phyloP scores from a whole-genome alignment of 129 eudicot genomes.

The Deinandra increscens region DNA sequence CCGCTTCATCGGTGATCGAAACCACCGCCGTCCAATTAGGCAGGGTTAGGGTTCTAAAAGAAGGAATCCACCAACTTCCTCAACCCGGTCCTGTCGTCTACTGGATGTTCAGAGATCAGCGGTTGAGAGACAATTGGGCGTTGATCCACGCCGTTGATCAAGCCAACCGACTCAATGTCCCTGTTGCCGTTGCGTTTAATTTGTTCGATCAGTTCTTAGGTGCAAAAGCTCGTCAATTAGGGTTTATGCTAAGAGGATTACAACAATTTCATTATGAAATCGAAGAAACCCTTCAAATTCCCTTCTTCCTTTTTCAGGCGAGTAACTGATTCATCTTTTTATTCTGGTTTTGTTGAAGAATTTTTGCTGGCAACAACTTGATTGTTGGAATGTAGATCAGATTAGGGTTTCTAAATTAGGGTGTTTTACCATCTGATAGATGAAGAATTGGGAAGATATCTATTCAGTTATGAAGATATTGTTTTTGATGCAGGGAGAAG shows the following conservation, averaged over 20 bases:
- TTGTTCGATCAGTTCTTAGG: conserved; percentile 78
- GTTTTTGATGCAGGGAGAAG: conserved; percentile 70
- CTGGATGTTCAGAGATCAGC: conserved; percentile 99
- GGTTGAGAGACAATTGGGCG: conserved; percentile 95
- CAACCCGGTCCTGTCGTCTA: conserved; percentile 81
- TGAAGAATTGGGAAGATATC: too few relatives aligned
- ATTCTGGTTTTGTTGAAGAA: background rate
- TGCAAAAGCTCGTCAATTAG: conserved; percentile 89
- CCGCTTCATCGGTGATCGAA: conserved; percentile 25
- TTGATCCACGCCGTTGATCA: conserved; percentile 85
- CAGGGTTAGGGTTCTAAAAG: conserved; percentile 68
- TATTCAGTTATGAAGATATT: background rate
- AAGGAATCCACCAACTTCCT: conserved; percentile 20
- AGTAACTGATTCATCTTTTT: background rate
- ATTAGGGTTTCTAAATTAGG: too few relatives aligned
- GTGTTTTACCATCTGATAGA: too few relatives aligned
- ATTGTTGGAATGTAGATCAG: background rate
- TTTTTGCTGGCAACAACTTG: background rate
- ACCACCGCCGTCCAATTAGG: conserved; percentile 60
- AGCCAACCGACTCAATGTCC: conserved; percentile 68
- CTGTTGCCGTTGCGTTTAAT: conserved; percentile 83
- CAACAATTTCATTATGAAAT: conserved; percentile 44
- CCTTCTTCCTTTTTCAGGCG: conserved; percentile 69
- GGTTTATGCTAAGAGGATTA: conserved; percentile 92
- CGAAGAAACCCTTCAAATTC: conserved; percentile 44